Evolutionary conservation across 2,329 filamentous ascomycete genomes (phyloP), one percentile per base, ranked within the genome.

Genomic region (Stylonectria norvegica): DNA sequence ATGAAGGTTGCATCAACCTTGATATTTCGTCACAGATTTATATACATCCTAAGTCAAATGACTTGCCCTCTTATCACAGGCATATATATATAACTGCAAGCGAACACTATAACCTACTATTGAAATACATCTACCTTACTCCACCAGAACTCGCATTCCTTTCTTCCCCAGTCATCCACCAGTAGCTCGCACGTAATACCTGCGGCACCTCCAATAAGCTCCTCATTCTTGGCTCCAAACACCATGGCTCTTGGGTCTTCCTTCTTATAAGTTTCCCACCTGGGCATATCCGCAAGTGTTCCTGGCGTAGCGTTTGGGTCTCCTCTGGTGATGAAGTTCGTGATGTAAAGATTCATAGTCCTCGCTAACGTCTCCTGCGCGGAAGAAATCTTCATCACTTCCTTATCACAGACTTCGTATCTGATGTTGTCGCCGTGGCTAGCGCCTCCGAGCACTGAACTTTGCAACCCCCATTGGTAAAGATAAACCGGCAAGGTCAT

Each of bases 221-320:
- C 71, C 48, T 75, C 66, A 47, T 75, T 75, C 0, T 65, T 71
- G 23, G 69, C 59, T 1, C 72, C 71, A 16, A 75, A 60, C 0
- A 69, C 43, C 69, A 75, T 70, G 1, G 67, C 64, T 17, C 54
- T 47, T 1, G 56, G 55, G 27, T 59, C 53, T 2, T 54, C 54
- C 1, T 47, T 40, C 4, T 49, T 55, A 9, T 53, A 52, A 4
- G 64, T 15, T 1, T 42, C 36, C 60, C 58, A 61, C 20, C 50
- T 28, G 1, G 53, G 49, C 1, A 59, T 36, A 11, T 49, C 31
- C 1, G 42, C 39, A 35, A 57, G 59, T 20, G 28, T 53, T 0
- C 56, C 55, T 30, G 40, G 46, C 5, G 49, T 23, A 5, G 47
- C 49, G 5, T 48, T 58, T 0, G 53, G 53, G 16, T 56, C 41